phyloP scores from a whole-genome alignment of 371 early-diverging fungal species.

The Gilbertella persicaria region DNA sequence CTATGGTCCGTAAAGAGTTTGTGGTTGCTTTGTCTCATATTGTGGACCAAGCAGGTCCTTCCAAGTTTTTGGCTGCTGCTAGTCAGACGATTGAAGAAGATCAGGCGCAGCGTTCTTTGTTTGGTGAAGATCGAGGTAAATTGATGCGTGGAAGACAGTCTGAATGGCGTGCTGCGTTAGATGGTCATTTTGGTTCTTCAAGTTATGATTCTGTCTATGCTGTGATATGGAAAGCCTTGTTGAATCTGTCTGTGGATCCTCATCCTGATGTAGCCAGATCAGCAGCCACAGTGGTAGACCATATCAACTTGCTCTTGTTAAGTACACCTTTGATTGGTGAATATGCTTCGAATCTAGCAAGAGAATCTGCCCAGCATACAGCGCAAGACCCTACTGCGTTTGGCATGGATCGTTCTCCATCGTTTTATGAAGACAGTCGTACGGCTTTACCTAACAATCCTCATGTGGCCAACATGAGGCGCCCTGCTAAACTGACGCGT shows the following conservation, averaged over 20 bases:
- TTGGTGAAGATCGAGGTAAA: conserved; percentile 23
- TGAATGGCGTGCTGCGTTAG: conserved; percentile 31
- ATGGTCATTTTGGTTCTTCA: conserved; percentile 39
- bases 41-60: conserved; percentile 58
- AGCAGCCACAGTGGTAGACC: conserved; percentile 73
- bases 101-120: conserved; percentile 21
- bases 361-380: conserved; percentile 29
- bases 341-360: conserved; percentile 37
- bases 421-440: conserved; percentile 3
- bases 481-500: conserved; percentile 43
- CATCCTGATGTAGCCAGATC: conserved; percentile 68
- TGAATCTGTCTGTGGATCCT: conserved; percentile 80
- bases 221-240: conserved; percentile 76
- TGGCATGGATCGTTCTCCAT: neutral
- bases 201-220: conserved; percentile 61
- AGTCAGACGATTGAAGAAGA: conserved; percentile 69
- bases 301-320: conserved; percentile 60
- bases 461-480: no score
- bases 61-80: conserved; percentile 67
- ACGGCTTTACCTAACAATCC: conserved; percentile 8
- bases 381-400: conserved; percentile 5
- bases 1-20: conserved; percentile 82
- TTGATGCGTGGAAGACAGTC: conserved; percentile 23
- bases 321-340: conserved; percentile 39
- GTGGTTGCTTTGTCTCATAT: conserved; percentile 72